Base-by-base conservation (phyloP, 2,329 filamentous ascomycete genomes). In the Penicillium sp. region DNA sequence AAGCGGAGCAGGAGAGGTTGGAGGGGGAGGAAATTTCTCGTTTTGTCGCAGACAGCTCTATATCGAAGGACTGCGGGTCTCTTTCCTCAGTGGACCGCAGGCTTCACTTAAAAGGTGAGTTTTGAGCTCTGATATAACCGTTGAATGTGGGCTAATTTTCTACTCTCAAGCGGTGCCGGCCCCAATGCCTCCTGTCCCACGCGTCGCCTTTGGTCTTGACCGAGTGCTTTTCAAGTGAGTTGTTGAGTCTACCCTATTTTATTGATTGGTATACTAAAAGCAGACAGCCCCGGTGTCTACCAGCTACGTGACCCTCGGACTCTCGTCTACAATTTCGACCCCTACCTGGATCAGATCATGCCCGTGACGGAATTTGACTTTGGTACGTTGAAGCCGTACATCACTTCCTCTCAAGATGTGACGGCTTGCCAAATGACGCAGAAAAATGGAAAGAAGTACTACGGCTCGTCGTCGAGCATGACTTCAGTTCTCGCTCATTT, bases 391-490 rank as follows among this genome's bases (percentile, higher is more conserved):
- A 90, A 89, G 71, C 82, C 87, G 60, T 99, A 96, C 73, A 86
- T 96, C 61, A 97, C 92, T 0, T 97, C 94, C 0, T 97, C 93
- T 10, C 87, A 89, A 70, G 94, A 99, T 69, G 74, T 77, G 6
- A 85, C 81, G 5, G 80, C 99, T 13, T 82, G 87, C n/a, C 71
- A 80, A 1, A 83, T 94, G 40, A 89, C 90, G 2, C 79, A 80
- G 48, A 74, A 85, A 52, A 75, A 89, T 58, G 76, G 80, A 13
- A 91, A 87, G 71, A 95, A 89, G 69, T 99, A 95, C 69, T 88
- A 92, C 11, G 94, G 94, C 10, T 99, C 94, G 13, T 97, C 94
- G 0, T 99, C 94, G 2, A 97, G 93, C 75, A 96, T 97, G 92
- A 96, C 93, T 1, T 81, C 87, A 2, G 86, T 89, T 49, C 80